Percentiles rank a stretch among this genome's conserved stretches.
Conservation (phyloP, 805 yeast species). For the Candida boidinii region DNA sequence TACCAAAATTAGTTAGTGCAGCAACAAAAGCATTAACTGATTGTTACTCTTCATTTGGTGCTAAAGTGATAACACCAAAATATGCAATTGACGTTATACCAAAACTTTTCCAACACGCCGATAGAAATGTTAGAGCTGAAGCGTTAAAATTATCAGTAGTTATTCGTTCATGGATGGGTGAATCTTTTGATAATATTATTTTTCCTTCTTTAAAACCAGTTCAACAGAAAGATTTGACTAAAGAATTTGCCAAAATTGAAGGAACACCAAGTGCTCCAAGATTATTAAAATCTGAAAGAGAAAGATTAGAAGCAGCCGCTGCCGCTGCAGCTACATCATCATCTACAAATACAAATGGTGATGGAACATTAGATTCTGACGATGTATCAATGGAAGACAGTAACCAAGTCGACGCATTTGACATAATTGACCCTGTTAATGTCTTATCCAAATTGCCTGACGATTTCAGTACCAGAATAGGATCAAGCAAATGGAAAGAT, state of each 20-base stretch:
- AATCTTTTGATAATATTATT: slow-evolving; percentile 44
- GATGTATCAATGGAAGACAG: slow-evolving; percentile 31
- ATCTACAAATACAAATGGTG: too few species aligned
- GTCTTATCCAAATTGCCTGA: slow-evolving; percentile 59
- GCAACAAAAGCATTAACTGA: slow-evolving; percentile 47
- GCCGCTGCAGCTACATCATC: slow-evolving; percentile 12
- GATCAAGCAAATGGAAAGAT: slow-evolving; percentile 81
- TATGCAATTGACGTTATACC: slow-evolving; percentile 49
- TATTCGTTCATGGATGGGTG: slow-evolving; percentile 69
- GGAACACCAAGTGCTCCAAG: slow-evolving; percentile 43
- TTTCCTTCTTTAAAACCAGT: slow-evolving; percentile 78
- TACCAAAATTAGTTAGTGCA: slow-evolving; percentile 76
- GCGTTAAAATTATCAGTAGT: slow-evolving; percentile 62
- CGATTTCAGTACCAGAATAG: slow-evolving; percentile 45
- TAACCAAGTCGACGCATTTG: slow-evolving; percentile 52
- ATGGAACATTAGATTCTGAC: too few species aligned
- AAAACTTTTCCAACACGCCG: slow-evolving; percentile 76
- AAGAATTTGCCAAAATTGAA: slow-evolving; percentile 50
- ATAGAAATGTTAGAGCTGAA: slow-evolving; percentile 75
- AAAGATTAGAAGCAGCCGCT: slow-evolving; percentile 22
- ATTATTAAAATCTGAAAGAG: slow-evolving; percentile 44
- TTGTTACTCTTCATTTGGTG: slow-evolving; percentile 55
- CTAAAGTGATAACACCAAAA: slow-evolving; percentile 50
- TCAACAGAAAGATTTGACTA: slow-evolving; percentile 77
- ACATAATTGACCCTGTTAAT: slow-evolving; percentile 60